Base-by-base conservation (phyloP, 768 basidiomycete genomes). In the Coprinopsis strossmayeri region DNA sequence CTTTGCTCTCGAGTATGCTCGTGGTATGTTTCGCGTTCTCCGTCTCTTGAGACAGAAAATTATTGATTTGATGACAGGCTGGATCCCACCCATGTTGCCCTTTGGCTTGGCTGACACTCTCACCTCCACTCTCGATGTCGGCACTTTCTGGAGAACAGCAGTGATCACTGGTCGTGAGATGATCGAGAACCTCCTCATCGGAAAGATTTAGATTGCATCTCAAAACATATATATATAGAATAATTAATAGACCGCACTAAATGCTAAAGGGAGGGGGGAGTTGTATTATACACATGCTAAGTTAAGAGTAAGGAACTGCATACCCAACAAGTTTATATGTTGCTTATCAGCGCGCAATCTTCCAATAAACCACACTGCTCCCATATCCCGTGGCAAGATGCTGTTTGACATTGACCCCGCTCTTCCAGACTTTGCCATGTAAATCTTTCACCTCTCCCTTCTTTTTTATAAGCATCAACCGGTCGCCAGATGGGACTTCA, bases 11-110 rank as follows among this genome's bases (percentile, higher is more conserved):
- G 96, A 99, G 65, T 93, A 95, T 57, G 95, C 94, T 34, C 67
- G 86, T 64, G 95, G 95, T 93, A 56, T 32, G 77, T 69, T 12
- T 69, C 12, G 48, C 30, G 42, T 30, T 42, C 5, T n/a, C 28
- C 40, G 9, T 34, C 21, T 21, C 17, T 3, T 2, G 17, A n/a
- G 17, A 34, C 39, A 23, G 21, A 26, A 34, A 43, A 38, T 45
- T 21, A 34, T n/a, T 45, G 5, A 13, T 9, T 26, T 38, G n/a
- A 17, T 44, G 42, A 2, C 49, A 96, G 94, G 95, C 20, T 98
- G 95, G 93, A 97, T 99, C 57, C 95, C 96, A 0, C 69, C 84
- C 38, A 97, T 97, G 95, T 63, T 97, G 52, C 93, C 93, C 0
- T 97, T 99, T 57, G 96, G 96, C 0, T 76, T 92, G 48, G 83